phyloP scores from a whole-genome alignment of 176 grass and related monocot genomes.

The Cenchrus americanus region DNA sequence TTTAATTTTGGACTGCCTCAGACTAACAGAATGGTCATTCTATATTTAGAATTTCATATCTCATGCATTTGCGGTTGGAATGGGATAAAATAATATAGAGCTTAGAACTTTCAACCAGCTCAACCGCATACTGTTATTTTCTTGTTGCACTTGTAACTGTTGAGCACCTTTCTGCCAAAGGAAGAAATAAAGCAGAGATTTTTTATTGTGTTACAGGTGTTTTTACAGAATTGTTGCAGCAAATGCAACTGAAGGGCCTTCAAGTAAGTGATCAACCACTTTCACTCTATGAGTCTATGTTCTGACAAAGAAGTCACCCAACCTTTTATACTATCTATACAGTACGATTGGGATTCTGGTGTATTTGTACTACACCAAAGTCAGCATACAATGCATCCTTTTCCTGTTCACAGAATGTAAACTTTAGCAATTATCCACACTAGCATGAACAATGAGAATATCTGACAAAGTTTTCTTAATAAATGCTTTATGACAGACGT shows the following conservation, averaged over 20 bases:
- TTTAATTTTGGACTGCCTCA: not conserved
- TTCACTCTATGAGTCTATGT: not conserved
- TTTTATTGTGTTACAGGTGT: constrained; percentile 51
- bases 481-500: not conserved
- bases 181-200: constrained; percentile 22
- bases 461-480: not conserved
- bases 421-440: not conserved
- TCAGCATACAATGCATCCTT: not conserved
- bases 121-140: constrained; percentile 18
- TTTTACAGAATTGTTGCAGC: constrained; percentile 74
- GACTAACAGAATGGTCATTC: not conserved
- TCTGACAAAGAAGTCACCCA: not conserved
- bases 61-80: constrained; percentile 12
- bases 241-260: constrained; percentile 74
- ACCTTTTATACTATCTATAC: not conserved
- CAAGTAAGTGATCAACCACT: constrained; percentile 59
- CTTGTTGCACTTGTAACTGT: not conserved
- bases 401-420: not conserved
- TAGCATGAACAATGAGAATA: not conserved
- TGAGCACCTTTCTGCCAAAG: not conserved
- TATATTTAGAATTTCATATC: constrained; percentile 6
- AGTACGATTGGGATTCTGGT: not conserved
- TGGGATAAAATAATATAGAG: not conserved
- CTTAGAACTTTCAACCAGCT: not conserved
- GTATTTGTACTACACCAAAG: not conserved